These are phyloP conservation scores for Sclerotinia sclerotiorum DNA, from an alignment of 2,329 filamentous ascomycete genomes.

Conservation along the genomic window DNA sequence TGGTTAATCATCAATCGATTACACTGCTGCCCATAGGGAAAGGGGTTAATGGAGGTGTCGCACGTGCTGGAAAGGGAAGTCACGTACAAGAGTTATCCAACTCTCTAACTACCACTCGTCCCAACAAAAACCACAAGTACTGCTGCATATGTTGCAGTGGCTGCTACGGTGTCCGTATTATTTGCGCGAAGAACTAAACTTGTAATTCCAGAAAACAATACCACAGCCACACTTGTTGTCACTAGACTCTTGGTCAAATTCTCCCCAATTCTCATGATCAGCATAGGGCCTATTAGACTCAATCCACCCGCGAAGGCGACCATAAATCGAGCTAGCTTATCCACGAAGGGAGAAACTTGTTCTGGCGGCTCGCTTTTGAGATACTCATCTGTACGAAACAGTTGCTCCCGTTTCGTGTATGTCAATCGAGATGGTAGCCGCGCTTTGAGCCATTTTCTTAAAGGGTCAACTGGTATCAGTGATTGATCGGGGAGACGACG, in stretches of 20 bases:
- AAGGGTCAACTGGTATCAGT: background rate
- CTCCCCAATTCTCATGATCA: background rate
- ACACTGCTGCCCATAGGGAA: too few relatives aligned
- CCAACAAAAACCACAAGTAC: background rate
- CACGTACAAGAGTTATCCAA: too few relatives aligned
- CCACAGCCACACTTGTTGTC: background rate
- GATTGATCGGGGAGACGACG: background rate
- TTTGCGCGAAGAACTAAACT: background rate
- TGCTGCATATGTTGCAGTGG: background rate
- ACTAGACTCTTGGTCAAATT: slow-evolving; percentile 6
- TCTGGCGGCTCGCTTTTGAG: background rate
- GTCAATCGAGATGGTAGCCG: background rate
- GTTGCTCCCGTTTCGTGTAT: background rate
- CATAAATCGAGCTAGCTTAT: background rate
- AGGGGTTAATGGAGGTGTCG: too few relatives aligned
- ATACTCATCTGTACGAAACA: background rate
- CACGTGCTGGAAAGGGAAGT: too few relatives aligned
- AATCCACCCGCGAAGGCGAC: background rate
- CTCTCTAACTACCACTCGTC: slow-evolving; percentile 2
- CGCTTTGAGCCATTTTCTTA: background rate
- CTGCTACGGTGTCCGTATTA: background rate
- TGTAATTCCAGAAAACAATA: slow-evolving; percentile 7
- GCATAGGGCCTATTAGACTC: background rate
- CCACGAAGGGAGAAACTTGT: background rate
- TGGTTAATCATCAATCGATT: too few relatives aligned